Base-by-base conservation (phyloP, 148 eudicot species). In the Simmondsia chinensis region DNA sequence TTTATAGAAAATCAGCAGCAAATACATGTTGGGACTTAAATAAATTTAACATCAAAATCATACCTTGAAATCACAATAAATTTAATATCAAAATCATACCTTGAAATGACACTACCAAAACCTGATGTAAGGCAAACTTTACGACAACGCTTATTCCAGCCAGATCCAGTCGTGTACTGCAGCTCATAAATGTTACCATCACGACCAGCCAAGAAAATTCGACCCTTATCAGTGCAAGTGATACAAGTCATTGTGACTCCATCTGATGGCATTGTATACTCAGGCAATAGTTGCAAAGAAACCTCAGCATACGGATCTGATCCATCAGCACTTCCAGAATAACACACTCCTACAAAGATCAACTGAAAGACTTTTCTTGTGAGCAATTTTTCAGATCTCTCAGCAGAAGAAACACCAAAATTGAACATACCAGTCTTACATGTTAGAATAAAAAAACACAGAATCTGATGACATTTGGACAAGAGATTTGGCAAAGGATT, bases 101-200 rank as follows among this genome's bases (percentile, higher is more conserved):
- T 91, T 7, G 99, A 86, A 64, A 91, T 66, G 43, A 73, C 76
- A 59, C 82, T 86, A 40, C 94, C 78, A 37, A 91, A 54, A 52
- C 94, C 96, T 20, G 94, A 66, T 47, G 99, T 91, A 54, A 91
- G 75, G 55, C 99, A 91, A 28, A 91, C 86, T 77, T 91, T 91
- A 50, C 94, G 95, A 46, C 99, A 91, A 6, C 83, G 86, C 46
- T 77, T 91, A 43, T 79, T 77, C 99, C 99, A 91, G 43, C 85
- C 75, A 48, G 95, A 82, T 43, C 99, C 89, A 48, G 81, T 74
- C 20, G 83, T 58, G 59, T 91, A 91, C 50, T 67, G 94, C 72
- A 91, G 49, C 63, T 91, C 96, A 56, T 91, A 91, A 35, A 91
- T 65, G 63, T 91, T 88, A 49, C 96, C 89, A 75, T 91, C 99